Evolutionary conservation across 306 rosid genomes (phyloP).

Genomic region (Mimosa pudica): DNA sequence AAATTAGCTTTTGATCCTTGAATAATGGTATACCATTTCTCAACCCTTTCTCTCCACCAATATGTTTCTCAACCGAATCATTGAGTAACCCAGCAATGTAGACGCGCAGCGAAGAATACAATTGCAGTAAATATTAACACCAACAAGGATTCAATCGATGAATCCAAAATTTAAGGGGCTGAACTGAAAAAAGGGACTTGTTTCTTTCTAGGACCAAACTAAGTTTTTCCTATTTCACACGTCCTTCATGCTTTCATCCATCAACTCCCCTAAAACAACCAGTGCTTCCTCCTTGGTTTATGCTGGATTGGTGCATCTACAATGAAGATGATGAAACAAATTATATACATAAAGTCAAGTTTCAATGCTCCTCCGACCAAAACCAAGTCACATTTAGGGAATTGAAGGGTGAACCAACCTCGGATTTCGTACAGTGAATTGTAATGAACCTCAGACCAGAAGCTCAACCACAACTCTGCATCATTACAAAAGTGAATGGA

Average conservation of each 20-base stretch:
- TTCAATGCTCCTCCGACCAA: not conserved
- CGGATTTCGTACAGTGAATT: conserved; percentile 58
- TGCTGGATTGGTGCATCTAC: conserved; percentile 67
- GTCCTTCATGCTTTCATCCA: not conserved
- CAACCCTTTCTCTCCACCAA: not conserved
- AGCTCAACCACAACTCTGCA: conserved; percentile 88
- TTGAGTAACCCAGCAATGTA: not conserved
- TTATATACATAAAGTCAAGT: conserved; percentile 28
- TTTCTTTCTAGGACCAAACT: not conserved
- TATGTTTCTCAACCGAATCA: conserved; percentile 3
- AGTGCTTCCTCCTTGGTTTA: conserved; percentile 65
- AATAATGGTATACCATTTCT: not conserved
- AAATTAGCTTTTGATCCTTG: conserved; percentile 13
- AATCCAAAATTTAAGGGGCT: not conserved
- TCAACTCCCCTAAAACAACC: conserved; percentile 54
- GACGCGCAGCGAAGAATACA: not conserved
- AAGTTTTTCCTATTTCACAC: not conserved
- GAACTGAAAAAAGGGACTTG: not conserved
- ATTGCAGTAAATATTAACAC: not conserved
- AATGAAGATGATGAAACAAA: conserved; percentile 35
- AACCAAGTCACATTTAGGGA: not conserved
- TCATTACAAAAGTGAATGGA: conserved; percentile 30
- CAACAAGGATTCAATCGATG: not conserved
- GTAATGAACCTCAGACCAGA: conserved; percentile 85
- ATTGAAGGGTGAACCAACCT: conserved; percentile 47